Base-by-base conservation (phyloP, 1,139 yeast genomes). In the Geotrichum citri-aurantii region DNA sequence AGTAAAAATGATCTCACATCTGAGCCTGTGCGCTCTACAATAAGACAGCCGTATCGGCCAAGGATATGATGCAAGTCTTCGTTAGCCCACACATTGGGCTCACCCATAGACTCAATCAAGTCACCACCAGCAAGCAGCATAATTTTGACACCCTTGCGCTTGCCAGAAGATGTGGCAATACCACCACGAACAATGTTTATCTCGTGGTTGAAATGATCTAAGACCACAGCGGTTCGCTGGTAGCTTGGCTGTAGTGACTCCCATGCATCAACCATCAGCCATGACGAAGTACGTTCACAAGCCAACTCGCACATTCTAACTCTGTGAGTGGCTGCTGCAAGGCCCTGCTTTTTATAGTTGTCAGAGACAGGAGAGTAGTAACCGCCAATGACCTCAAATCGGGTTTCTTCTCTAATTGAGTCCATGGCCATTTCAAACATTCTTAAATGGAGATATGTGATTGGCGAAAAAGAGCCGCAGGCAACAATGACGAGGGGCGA, bases 201-300 rank as follows among this genome's bases (percentile, higher is more conserved):
- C 70, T 95, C 99, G 69, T 92, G 91, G 73, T 93, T 93, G 74
- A 93, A 93, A 73, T 93, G 99, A 73, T 93, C 99, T 70, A 93
- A 80, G 5, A 93, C 99, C 57, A 90, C 81, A 1, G 99, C 98
- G 0, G 99, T 93, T 65, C 99, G 80, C 29, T 96, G 91, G 72
- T 95, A 95, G 55, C 83, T 81, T 0, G 91, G 89, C 72, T 95
- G 99, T 62, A 93, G 77, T 7, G 96, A 87, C 73, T 93, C 99
- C 99, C 99, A 93, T 0, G 98, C 97, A 73, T 93, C 99, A 26
- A 93, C 99, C 98, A 93, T 95, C 54, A 95, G 79, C 98, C 99
- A 93, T 29, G 95, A 85, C 3, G 95, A 85, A 0, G 99, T 93
- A 68, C 99, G 81, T 70, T 93, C 99, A 73, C 99, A 92, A 0